Evolutionary conservation across 108 stramenopile genomes (phyloP).

Genomic region (Pseudonitzschia delicatissima): DNA sequence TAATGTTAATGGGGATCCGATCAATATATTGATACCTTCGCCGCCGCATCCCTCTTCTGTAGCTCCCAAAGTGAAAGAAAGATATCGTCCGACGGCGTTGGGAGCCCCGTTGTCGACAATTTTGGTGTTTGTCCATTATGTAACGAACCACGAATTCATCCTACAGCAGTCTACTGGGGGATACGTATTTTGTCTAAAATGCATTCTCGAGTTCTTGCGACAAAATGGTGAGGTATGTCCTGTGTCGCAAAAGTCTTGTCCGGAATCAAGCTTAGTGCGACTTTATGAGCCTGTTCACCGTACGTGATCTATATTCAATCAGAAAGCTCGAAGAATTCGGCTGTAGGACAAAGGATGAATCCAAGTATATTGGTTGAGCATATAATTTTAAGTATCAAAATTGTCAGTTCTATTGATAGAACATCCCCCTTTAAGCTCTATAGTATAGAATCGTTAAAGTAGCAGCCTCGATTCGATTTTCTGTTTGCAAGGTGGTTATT

Average conservation of each 20-base stretch:
- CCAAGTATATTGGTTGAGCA: too few species aligned
- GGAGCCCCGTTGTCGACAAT: not conserved
- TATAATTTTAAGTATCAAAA: too few species aligned
- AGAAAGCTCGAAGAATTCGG: too few species aligned
- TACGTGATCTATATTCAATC: too few species aligned
- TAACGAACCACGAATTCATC: conserved; percentile 58
- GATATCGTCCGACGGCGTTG: not conserved
- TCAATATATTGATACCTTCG: conserved; percentile 5
- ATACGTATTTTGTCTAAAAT: conserved; percentile 75
- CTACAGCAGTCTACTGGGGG: conserved; percentile 74
- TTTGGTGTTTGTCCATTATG: conserved; percentile 58
- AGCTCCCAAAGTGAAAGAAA: not conserved
- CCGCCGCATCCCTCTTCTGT: conserved; percentile 17
- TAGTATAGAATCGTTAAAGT: too few species aligned
- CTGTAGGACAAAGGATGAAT: too few species aligned
- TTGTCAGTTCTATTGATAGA: too few species aligned
- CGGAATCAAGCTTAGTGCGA: conserved; percentile 52
- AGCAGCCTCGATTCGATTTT: too few species aligned
- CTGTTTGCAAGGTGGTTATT: too few species aligned
- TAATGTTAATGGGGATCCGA: too few species aligned
- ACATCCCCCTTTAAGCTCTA: too few species aligned
- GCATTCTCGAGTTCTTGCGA: conserved; percentile 50
- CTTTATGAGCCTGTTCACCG: conserved; percentile 79
- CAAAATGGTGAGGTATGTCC: conserved; percentile 50
- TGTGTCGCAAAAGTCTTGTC: conserved; percentile 56